These are phyloP conservation scores for Lathyrus tuberosus DNA, from an alignment of 306 rosid genomes.

Conservation along the genomic window DNA sequence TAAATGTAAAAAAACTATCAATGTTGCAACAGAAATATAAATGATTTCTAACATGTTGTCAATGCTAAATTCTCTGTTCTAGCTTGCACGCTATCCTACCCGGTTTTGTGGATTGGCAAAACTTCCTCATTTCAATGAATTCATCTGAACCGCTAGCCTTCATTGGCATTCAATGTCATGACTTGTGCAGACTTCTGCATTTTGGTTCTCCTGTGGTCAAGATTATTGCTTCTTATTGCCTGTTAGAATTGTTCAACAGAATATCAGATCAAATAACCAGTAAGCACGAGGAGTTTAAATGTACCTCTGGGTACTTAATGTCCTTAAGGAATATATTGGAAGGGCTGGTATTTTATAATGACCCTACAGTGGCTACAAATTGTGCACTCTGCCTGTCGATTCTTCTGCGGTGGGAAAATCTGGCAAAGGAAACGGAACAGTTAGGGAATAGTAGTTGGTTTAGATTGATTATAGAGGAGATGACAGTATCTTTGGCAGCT, in stretches of 20 bases:
- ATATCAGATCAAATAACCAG: slow-evolving; percentile 60
- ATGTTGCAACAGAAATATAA: neutral
- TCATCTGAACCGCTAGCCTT: slow-evolving; percentile 53
- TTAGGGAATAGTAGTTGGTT: slow-evolving; percentile 61
- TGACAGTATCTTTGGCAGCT: slow-evolving; percentile 66
- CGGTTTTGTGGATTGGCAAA: slow-evolving; percentile 77
- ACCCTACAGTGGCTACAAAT: slow-evolving; percentile 72
- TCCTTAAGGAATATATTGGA: slow-evolving; percentile 71
- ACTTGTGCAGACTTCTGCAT: slow-evolving; percentile 80
- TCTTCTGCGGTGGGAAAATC: slow-evolving; percentile 64
- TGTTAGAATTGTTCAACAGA: slow-evolving; percentile 72
- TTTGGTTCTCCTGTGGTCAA: slow-evolving; percentile 76
- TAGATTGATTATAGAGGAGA: slow-evolving; percentile 83
- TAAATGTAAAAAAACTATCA: neutral
- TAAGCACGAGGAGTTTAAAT: slow-evolving; percentile 56
- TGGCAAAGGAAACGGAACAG: slow-evolving; percentile 44
- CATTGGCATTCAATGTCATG: slow-evolving; percentile 72
- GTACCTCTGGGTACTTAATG: slow-evolving; percentile 54
- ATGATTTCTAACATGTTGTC: slow-evolving; percentile 19
- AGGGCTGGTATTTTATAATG: slow-evolving; percentile 68
- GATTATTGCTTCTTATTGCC: slow-evolving; percentile 69
- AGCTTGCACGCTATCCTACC: slow-evolving; percentile 71
- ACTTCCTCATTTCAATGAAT: slow-evolving; percentile 53
- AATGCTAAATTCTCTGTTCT: slow-evolving; percentile 36
- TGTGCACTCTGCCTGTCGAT: slow-evolving; percentile 73